Conservation (phyloP, 768 basidiomycete genomes). For the Podaxis sp. region DNA sequence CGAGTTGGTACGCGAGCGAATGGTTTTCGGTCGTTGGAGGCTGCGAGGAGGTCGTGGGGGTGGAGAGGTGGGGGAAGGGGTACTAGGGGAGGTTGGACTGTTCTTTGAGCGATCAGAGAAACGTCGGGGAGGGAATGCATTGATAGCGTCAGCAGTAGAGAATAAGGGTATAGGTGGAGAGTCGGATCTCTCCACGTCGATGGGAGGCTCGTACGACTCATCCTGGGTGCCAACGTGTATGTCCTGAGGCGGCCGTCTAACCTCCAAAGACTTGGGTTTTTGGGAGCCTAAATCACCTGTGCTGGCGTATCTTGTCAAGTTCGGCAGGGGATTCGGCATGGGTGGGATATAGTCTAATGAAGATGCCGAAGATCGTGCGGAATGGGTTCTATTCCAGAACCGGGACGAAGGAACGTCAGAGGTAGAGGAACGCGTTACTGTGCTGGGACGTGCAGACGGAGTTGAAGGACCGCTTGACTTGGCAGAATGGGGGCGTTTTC, state of each 20-base stretch:
- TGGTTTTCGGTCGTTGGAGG: conserved; percentile 22
- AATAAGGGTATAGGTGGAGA: conserved; percentile 54
- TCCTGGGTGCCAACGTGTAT: conserved; percentile 16
- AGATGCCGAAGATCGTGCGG: conserved; percentile 55
- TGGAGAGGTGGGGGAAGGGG: conserved; percentile 25
- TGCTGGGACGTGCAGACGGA: conserved; percentile 36
- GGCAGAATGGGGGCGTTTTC: neutral
- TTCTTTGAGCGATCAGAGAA: conserved; percentile 13
- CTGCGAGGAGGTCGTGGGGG: conserved; percentile 30
- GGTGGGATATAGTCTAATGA: conserved; percentile 50
- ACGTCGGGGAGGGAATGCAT: conserved; percentile 36
- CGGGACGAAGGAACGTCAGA: conserved; percentile 53
- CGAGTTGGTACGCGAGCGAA: conserved; percentile 21
- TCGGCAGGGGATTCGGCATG: conserved; percentile 28
- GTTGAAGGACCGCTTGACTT: conserved; percentile 2
- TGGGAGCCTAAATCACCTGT: conserved; percentile 1
- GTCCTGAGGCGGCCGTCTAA: neutral
- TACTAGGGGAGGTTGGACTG: conserved; percentile 7
- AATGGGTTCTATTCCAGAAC: conserved; percentile 45
- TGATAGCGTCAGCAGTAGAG: conserved; percentile 44
- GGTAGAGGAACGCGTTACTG: conserved; percentile 58
- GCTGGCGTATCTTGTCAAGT: conserved; percentile 1
- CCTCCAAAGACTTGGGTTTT: conserved; percentile 7
- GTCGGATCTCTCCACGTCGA: conserved; percentile 16
- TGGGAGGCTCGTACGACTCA: neutral